Percentiles rank a stretch among this genome's conserved stretches.
Evolutionary conservation across 768 basidiomycete genomes (phyloP).

Genomic region (Tremella mesenterica): DNA sequence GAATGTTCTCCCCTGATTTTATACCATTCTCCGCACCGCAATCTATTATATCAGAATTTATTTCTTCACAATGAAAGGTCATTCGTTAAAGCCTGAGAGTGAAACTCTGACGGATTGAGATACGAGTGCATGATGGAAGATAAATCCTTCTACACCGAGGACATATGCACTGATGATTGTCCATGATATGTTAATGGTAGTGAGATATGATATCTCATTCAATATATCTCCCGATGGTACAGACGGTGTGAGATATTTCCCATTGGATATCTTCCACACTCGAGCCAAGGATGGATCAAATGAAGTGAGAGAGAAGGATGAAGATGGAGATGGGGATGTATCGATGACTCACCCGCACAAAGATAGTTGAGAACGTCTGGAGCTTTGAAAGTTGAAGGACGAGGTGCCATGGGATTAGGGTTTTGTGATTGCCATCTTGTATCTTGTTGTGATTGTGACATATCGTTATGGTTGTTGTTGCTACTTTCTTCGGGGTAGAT

Average conservation of each 20-base stretch:
- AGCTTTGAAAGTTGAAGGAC: slow-evolving; percentile 16
- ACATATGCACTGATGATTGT: too few relatives aligned
- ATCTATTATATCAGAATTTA: slow-evolving; percentile 60
- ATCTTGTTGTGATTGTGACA: slow-evolving; percentile 23
- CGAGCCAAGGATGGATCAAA: too few relatives aligned
- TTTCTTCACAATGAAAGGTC: too few relatives aligned
- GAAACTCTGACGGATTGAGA: too few relatives aligned
- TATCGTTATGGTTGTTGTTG: slow-evolving; percentile 5
- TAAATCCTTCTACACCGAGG: too few relatives aligned
- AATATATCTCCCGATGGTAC: not conserved
- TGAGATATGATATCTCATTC: too few relatives aligned
- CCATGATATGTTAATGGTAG: too few relatives aligned
- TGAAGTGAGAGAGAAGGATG: too few relatives aligned
- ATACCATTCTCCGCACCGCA: slow-evolving; percentile 90
- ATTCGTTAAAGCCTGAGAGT: too few relatives aligned
- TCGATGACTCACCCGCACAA: slow-evolving; percentile 27
- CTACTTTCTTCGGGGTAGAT: too few relatives aligned
- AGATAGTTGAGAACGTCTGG: slow-evolving; percentile 34
- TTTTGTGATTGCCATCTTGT: slow-evolving; percentile 20
- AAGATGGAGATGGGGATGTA: too few relatives aligned
- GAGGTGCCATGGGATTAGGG: slow-evolving; percentile 28
- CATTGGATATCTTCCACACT: not conserved
- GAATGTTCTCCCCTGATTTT: slow-evolving; percentile 80
- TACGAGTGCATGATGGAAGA: too few relatives aligned
- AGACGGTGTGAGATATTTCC: not conserved